Percentiles rank a stretch among this genome's conserved stretches.
Evolutionary conservation across 116 monocot genomes (phyloP).

Genomic region (Iris pallida): DNA sequence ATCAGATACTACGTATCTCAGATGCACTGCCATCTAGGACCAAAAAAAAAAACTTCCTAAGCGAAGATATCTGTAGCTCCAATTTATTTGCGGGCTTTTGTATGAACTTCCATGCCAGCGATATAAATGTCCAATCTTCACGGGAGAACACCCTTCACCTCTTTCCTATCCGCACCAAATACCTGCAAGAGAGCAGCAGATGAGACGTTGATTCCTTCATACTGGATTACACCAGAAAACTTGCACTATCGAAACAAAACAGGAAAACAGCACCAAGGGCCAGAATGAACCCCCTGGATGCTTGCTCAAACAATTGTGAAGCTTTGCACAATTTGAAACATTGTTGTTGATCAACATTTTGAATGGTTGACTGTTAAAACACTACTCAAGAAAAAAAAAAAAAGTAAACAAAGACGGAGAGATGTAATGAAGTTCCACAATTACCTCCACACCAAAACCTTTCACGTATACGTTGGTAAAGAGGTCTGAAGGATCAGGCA

Average conservation of each 20-base stretch:
- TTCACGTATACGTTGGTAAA: constrained; percentile 79
- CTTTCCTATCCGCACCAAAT: constrained; percentile 18
- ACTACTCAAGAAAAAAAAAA: not conserved
- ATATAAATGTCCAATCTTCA: not conserved
- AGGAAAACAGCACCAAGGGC: not conserved
- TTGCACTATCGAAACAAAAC: not conserved
- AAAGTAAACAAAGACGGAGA: not conserved
- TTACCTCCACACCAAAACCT: constrained; percentile 15
- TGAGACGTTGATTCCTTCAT: not conserved
- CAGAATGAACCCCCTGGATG: not conserved
- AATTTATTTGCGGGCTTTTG: no score
- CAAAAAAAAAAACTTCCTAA: no score
- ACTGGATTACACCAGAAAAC: not conserved
- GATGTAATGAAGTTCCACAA: constrained; percentile 3
- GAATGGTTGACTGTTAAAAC: not conserved
- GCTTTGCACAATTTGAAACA: not conserved
- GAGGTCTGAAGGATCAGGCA: constrained; percentile 83
- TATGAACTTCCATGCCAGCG: no score
- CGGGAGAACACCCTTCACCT: constrained; percentile 6
- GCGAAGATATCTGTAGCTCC: no score
- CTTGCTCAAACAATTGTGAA: not conserved
- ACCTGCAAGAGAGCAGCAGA: not conserved
- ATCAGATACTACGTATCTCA: no score
- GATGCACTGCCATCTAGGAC: no score
- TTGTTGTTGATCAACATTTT: not conserved